Base-by-base conservation (phyloP, 2,329 filamentous ascomycete species). In the Venturia carpophila region DNA sequence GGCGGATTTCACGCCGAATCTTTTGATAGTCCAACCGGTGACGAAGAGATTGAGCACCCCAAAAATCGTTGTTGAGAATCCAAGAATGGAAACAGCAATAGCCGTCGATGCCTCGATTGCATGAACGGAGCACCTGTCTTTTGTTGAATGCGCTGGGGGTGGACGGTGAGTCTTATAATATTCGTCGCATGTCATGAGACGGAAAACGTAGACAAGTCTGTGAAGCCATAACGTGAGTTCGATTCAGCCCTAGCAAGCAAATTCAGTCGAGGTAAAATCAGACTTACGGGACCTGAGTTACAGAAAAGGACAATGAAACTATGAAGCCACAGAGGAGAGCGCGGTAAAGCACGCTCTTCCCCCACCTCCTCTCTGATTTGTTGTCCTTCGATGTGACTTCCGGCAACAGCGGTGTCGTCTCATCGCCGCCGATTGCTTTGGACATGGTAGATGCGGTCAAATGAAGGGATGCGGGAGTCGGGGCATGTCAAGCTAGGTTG, bases 131-230 rank as follows among this genome's bases (percentile, higher is more conserved):
- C 88, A 91, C 19, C 83, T 79, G 66, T 86, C 82, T 4, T 78
- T 78, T 4, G 73, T 69, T 1, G 79, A 7, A 11, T n/a, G 42
- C 21, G 30, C 80, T 11, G 75, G 69, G 62, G 77, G 83, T 0
- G 80, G 79, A 15, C 82, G 79, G 69, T 89, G 83, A 2, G 77
- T 77, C 43, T 79, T 76, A 74, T 90, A 91, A 72, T 85, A 91
- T 63, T 83, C 81, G 64, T 90, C 85, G 74, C 88, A 91, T 62
- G 84, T 85, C 87, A 90, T 90, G 1, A 88, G 72, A 66, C 86
- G 85, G 69, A 90, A 89, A 30, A 87, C 85, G 73, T 87, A 88
- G 58, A 88, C 73, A 6, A 82, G 72, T 52, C 67, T 68, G 34
- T 30, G 19, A 34, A 34, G 30, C 30, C 9, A 47, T 15, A 47